Evolutionary conservation across 176 grass and related monocot genomes (phyloP).

Genomic region (Musa schizocarpa): DNA sequence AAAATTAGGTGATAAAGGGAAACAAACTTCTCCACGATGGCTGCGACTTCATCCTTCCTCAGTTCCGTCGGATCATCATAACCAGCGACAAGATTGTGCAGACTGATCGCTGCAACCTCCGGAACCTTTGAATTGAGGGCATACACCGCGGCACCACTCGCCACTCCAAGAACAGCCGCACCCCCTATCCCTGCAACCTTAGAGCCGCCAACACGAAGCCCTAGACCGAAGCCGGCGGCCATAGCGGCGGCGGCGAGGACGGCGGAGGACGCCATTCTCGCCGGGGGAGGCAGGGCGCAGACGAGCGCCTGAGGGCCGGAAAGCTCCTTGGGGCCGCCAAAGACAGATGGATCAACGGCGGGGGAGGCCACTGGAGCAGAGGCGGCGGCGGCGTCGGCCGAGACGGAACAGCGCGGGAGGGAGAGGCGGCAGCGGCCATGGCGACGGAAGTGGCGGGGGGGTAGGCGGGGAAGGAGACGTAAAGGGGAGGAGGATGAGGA

Average conservation of each 20-base stretch:
- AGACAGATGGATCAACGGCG: conserved; percentile 16
- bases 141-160: conserved; percentile 35
- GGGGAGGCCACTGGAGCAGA: neutral
- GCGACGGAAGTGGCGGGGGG: conserved; percentile 12
- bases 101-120: conserved; percentile 59
- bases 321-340: conserved; percentile 50
- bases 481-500: conserved; percentile 31
- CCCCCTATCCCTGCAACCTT: conserved; percentile 33
- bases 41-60: conserved; percentile 53
- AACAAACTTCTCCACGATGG: conserved; percentile 49
- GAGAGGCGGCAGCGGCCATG: conserved; percentile 11
- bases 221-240: conserved; percentile 58
- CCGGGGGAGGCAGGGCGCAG: conserved; percentile 47
- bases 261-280: conserved; percentile 49
- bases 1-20: neutral
- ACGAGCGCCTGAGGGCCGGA: conserved; percentile 51
- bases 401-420: conserved; percentile 7
- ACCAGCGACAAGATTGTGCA: conserved; percentile 75
- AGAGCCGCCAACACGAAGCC: conserved; percentile 35
- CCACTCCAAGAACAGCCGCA: conserved; percentile 57
- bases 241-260: conserved; percentile 44
- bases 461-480: conserved; percentile 18
- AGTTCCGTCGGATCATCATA: conserved; percentile 60
- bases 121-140: conserved; percentile 67
- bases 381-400: neutral